These are phyloP conservation scores for Beauveria pseudobassiana DNA, from an alignment of 2,329 filamentous ascomycete species.

Conservation along the genomic window DNA sequence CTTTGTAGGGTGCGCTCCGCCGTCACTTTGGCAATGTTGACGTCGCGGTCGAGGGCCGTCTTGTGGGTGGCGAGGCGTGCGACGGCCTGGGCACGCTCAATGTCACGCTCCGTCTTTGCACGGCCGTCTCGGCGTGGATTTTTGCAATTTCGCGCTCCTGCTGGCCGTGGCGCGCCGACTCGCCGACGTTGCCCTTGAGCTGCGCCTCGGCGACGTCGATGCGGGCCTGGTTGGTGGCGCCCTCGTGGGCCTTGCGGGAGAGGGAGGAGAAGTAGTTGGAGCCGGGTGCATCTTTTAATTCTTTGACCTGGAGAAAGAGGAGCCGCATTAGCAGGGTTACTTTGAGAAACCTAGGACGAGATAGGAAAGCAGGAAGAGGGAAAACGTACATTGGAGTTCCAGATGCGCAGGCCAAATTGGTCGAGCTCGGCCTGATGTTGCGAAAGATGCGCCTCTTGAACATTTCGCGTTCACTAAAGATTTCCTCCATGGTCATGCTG, in stretches of 20 bases:
- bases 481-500: slow-evolving; percentile 89
- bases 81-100: slow-evolving; percentile 72
- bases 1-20: slow-evolving; percentile 66
- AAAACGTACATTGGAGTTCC: slow-evolving; percentile 50
- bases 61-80: slow-evolving; percentile 66
- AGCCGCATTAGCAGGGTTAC: background rate
- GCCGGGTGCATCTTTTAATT: slow-evolving; percentile 73
- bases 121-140: slow-evolving; percentile 78
- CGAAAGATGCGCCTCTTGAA: slow-evolving; percentile 70
- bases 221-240: slow-evolving; percentile 70
- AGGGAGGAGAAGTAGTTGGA: slow-evolving; percentile 80
- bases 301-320: slow-evolving; percentile 48
- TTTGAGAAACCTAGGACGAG: background rate
- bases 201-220: slow-evolving; percentile 60
- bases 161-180: slow-evolving; percentile 69
- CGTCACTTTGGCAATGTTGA: slow-evolving; percentile 68
- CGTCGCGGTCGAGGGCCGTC: slow-evolving; percentile 63
- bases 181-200: slow-evolving; percentile 63
- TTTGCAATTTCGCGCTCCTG: slow-evolving; percentile 83
- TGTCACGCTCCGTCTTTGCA: slow-evolving; percentile 76
- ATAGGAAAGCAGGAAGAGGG: background rate
- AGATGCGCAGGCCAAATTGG: slow-evolving; percentile 72
- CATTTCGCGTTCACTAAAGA: slow-evolving; percentile 68
- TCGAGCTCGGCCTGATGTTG: slow-evolving; percentile 74
- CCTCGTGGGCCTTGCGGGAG: slow-evolving; percentile 76